These are phyloP conservation scores for Ganoderma boninense DNA, from an alignment of 1,284 basidiomycete species.

Conservation along the genomic window DNA sequence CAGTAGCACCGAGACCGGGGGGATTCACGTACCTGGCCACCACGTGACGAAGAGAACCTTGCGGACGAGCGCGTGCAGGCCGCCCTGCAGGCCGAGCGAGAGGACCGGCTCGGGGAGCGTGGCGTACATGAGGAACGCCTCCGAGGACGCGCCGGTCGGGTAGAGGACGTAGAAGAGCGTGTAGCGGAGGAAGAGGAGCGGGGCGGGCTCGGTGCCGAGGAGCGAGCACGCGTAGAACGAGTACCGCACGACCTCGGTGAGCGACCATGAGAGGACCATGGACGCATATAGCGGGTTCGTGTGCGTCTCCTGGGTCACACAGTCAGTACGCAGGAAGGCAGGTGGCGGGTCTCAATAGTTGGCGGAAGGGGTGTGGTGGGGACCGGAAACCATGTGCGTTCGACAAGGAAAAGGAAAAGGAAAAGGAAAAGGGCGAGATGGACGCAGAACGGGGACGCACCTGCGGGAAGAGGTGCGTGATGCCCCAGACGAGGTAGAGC, in stretches of 20 bases:
- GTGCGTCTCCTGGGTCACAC: conserved; percentile 59
- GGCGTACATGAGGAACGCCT: conserved; percentile 86
- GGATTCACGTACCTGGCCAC: conserved; percentile 82
- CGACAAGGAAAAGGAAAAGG: conserved; percentile 3
- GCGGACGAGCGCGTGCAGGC: conserved; percentile 61
- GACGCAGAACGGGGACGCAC: conserved; percentile 45
- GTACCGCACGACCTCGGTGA: conserved; percentile 94
- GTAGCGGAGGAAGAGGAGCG: conserved; percentile 80
- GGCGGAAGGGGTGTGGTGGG: not conserved
- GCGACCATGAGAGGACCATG: conserved; percentile 94
- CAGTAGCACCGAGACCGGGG: conserved; percentile 21
- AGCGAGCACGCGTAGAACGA: conserved; percentile 86
- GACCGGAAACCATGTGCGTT: not conserved
- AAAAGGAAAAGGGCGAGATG: conserved; percentile 6
- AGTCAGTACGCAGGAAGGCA: not conserved
- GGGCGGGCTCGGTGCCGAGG: conserved; percentile 55
- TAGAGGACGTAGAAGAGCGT: conserved; percentile 94
- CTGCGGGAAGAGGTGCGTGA: conserved; percentile 67
- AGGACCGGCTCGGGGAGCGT: conserved; percentile 60
- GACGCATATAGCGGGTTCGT: conserved; percentile 85
- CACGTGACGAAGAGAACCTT: conserved; percentile 80
- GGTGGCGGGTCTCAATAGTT: not conserved
- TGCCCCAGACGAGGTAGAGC: conserved; percentile 89
- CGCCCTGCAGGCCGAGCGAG: conserved; percentile 39
- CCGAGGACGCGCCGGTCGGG: conserved; percentile 90